Conservation (phyloP, 805 yeast genomes). For the Pichia deserticola region DNA sequence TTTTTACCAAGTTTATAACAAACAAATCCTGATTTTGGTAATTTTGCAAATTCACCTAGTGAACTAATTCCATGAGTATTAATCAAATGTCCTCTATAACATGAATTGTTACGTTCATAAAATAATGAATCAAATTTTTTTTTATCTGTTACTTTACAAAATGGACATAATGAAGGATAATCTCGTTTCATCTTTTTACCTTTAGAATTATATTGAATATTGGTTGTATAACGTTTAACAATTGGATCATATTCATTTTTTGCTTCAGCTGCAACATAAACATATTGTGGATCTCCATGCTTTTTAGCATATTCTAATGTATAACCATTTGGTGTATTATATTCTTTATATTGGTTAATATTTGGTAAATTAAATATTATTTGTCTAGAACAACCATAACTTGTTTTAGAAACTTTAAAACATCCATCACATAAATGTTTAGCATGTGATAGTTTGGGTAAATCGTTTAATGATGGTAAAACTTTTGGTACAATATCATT, state of each 20-base stretch:
- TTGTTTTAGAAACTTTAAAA: conserved; percentile 2
- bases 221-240: conserved; percentile 7
- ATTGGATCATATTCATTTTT: conserved; percentile 7
- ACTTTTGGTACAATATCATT: background rate
- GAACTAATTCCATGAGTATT: conserved; percentile 14
- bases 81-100: conserved; percentile 14
- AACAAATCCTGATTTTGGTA: conserved; percentile 5
- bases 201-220: background rate
- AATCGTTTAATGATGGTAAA: background rate
- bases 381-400: conserved; percentile 8
- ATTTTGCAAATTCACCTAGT: conserved; percentile 6
- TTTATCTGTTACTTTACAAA: conserved; percentile 1
- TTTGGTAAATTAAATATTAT: conserved; percentile 3
- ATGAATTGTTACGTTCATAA: conserved; percentile 13
- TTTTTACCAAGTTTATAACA: conserved; percentile 9
- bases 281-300: conserved; percentile 5
- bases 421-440: conserved; percentile 5
- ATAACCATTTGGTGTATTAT: conserved; percentile 9
- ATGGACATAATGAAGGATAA: conserved; percentile 10
- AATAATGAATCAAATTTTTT: conserved; percentile 6
- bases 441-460: background rate
- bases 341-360: conserved; percentile 2
- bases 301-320: conserved; percentile 1
- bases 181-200: conserved; percentile 9
- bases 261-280: conserved; percentile 3